These are phyloP conservation scores for Nicotiana tomentosiformis DNA, from an alignment of 257 asterid species.

Conservation along the genomic window DNA sequence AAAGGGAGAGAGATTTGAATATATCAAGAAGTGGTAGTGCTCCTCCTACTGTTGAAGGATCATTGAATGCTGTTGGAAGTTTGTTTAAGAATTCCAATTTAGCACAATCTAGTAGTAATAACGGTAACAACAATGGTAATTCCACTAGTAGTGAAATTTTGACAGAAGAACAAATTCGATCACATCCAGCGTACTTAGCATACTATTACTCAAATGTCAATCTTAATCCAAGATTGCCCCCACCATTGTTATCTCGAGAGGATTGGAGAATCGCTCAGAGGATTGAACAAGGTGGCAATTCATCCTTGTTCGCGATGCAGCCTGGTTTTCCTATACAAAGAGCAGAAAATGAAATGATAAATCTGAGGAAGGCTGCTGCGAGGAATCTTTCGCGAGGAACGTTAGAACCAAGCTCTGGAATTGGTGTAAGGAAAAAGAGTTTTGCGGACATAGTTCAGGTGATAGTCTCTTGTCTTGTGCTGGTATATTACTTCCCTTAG, in stretches of 20 bases:
- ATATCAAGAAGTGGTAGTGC: conserved; percentile 78
- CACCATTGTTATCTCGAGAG: conserved; percentile 72
- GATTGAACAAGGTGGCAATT: conserved; percentile 33
- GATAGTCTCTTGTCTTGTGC: conserved; percentile 7
- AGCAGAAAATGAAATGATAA: conserved; percentile 49
- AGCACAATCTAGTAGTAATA: conserved; percentile 10
- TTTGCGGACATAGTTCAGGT: conserved; percentile 92
- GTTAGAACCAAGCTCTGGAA: conserved; percentile 42
- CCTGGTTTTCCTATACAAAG: conserved; percentile 37
- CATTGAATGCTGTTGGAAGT: conserved; percentile 48
- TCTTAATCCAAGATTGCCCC: conserved; percentile 81
- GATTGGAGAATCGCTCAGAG: conserved; percentile 79
- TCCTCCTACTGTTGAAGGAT: conserved; percentile 78
- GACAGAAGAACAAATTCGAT: conserved; percentile 67
- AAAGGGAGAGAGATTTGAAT: conserved; percentile 43
- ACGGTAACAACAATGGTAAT: conserved; percentile 12
- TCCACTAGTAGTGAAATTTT: conserved; percentile 15
- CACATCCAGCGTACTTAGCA: conserved; percentile 68
- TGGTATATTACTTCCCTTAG: neutral
- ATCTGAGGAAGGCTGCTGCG: conserved; percentile 58
- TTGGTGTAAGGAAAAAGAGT: conserved; percentile 67
- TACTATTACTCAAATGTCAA: conserved; percentile 75
- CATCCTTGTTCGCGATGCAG: conserved; percentile 39
- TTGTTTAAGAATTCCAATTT: conserved; percentile 37
- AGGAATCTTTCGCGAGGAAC: conserved; percentile 33